Conservation (phyloP, 805 yeast genomes). For the Nakazawaea populi region DNA sequence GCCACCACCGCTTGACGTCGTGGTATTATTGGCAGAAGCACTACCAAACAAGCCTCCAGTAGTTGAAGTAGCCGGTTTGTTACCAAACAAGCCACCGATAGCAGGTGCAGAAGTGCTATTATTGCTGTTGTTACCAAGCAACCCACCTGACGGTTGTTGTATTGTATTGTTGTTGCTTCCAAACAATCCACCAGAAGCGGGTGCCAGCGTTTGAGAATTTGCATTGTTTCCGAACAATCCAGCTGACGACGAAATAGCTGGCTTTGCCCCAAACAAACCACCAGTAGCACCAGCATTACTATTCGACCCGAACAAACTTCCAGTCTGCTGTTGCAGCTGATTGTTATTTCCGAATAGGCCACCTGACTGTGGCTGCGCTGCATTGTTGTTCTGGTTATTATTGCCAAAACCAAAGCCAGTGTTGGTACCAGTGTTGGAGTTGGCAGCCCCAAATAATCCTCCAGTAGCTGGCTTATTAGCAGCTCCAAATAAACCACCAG, state of each 20-base stretch:
- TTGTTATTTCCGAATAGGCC: conserved; percentile 30
- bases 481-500: conserved; percentile 35
- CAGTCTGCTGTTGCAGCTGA: conserved; percentile 10
- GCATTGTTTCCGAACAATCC: conserved; percentile 19
- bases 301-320: conserved; percentile 15
- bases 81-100: conserved; percentile 41
- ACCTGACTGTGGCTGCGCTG: conserved; percentile 19
- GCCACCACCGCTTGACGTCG: conserved; percentile 10
- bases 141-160: conserved; percentile 9
- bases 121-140: conserved; percentile 20
- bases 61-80: conserved; percentile 14
- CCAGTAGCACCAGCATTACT: conserved; percentile 19
- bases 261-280: conserved; percentile 30
- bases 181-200: conserved; percentile 36
- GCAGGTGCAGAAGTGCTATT: conserved; percentile 17
- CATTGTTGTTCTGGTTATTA: conserved; percentile 9
- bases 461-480: conserved; percentile 13
- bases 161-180: conserved; percentile 25
- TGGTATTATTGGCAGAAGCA: conserved; percentile 12
- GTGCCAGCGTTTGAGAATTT: conserved; percentile 13
- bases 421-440: conserved; percentile 10
- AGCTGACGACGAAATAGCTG: conserved; percentile 18
- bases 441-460: conserved; percentile 22
- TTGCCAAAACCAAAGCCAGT: conserved; percentile 17
- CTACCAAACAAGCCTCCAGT: conserved; percentile 15